Evolutionary conservation across 257 asterid species (phyloP).

Genomic region (Ehretia macrophylla): DNA sequence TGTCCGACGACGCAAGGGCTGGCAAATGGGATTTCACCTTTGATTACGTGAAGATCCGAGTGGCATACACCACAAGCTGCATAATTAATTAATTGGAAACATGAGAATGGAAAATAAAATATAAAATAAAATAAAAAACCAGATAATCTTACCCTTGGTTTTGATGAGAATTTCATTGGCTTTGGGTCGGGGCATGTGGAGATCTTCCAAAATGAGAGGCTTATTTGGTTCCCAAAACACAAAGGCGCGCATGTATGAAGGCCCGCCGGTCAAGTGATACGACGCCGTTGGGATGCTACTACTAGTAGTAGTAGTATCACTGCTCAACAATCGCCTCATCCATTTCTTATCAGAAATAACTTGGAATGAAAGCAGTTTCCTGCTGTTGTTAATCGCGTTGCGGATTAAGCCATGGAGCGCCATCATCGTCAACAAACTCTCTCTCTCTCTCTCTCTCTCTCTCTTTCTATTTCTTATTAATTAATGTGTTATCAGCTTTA

Average conservation of each 20-base stretch:
- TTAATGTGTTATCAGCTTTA: too few species aligned
- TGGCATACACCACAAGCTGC: conserved; percentile 99
- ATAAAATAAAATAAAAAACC: too few species aligned
- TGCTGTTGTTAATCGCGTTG: conserved; percentile 20
- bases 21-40: conserved; percentile 95
- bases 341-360: conserved; percentile 6
- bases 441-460: too few species aligned
- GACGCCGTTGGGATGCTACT: conserved; percentile 35
- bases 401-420: conserved; percentile 52
- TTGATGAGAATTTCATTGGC: conserved; percentile 77
- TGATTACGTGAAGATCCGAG: conserved; percentile 91
- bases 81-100: conserved; percentile 1
- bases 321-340: conserved; percentile 2
- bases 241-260: conserved; percentile 83
- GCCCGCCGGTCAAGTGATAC: conserved; percentile 61
- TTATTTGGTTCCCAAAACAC: conserved; percentile 85
- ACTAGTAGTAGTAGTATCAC: conserved; percentile 16
- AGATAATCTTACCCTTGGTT: conserved; percentile 67
- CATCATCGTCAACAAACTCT: conserved; percentile 35
- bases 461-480: too few species aligned
- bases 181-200: conserved; percentile 94
- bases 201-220: conserved; percentile 78
- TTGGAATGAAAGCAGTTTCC: conserved; percentile 14
- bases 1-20: conserved; percentile 95
- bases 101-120: background rate